These are phyloP conservation scores for Umbilicaria muhlenbergii DNA, from an alignment of 495 filamentous ascomycete species.

Conservation along the genomic window DNA sequence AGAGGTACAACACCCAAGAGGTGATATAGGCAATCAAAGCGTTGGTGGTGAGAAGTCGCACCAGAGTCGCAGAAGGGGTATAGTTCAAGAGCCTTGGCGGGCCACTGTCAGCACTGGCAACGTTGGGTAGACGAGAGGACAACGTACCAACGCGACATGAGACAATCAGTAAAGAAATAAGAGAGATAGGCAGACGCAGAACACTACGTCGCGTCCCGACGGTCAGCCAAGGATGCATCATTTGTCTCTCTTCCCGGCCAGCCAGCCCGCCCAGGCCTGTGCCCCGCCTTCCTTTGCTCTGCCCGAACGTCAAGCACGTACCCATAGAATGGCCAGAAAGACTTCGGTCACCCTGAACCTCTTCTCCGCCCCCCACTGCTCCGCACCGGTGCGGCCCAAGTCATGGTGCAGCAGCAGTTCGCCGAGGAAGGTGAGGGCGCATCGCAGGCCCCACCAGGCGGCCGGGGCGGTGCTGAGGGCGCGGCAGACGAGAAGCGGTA, in stretches of 20 bases:
- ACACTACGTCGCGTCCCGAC: conserved; percentile 37
- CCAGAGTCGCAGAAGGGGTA: conserved; percentile 68
- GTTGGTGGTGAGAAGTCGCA: conserved; percentile 68
- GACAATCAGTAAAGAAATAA: conserved; percentile 81
- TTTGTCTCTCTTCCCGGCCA: neutral
- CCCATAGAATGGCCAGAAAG: conserved; percentile 69
- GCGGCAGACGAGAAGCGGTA: conserved; percentile 45
- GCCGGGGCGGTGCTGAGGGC: conserved; percentile 43
- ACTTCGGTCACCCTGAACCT: conserved; percentile 60
- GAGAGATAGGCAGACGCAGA: conserved; percentile 70
- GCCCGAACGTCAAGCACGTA: conserved; percentile 27
- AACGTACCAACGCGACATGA: conserved; percentile 79
- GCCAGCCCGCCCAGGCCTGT: too few species aligned
- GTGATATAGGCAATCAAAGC: conserved; percentile 68
- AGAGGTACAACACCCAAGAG: conserved; percentile 62
- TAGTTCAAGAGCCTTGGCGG: conserved; percentile 62
- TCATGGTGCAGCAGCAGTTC: conserved; percentile 34
- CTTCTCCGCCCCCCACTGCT: conserved; percentile 34
- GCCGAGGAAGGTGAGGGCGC: conserved; percentile 41
- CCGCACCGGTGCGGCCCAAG: conserved; percentile 28
- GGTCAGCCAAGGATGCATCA: neutral
- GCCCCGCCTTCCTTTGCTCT: neutral
- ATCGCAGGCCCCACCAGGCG: conserved; percentile 46
- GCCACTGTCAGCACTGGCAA: neutral
- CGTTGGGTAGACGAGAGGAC: neutral